Base-by-base conservation (phyloP, 2,329 filamentous ascomycete genomes). In the Ascochyta rabiei region DNA sequence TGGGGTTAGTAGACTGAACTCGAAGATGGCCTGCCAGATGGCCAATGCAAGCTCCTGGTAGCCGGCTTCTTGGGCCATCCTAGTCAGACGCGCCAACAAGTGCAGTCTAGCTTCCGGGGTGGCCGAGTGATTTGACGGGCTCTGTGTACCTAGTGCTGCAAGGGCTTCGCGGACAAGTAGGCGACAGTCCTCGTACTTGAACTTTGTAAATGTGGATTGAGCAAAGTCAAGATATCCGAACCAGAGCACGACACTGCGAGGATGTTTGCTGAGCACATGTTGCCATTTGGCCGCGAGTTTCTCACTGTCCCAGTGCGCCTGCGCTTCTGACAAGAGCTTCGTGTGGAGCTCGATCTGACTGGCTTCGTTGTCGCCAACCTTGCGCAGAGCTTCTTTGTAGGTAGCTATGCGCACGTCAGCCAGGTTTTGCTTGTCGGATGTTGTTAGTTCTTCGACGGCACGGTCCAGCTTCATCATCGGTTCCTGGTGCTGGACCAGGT, bases 21-120 rank as follows among this genome's bases (percentile, higher is more conserved):
- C 93, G 0, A 97, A 75, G 1, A 89, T 66, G 6, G 86, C 89
- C 75, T 98, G 93, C 92, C 93, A 97, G 5, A 89, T 81, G 9
- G 88, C 91, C 3, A 90, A 79, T 1, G 91, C 88, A 26, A 90
- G 79, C 70, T 97, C 93, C 39, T 81, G 79, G 68, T 89, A 96
- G 0, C 93, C 93, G 40, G 89, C 81, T 68, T 96, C 88, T 39
- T 86, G 81, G 26, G 93, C 80, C 67, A 95, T 89, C 2, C 85
- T 75, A 0, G 90, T 93, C n/a, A 88, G 71, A 35, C 91, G 84
- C 1, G 96, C 77, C 16, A 96, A 83, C 1, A 96, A 75, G 68
- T 96, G 91, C 2, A 91, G 75, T 76, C 24, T 72, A 24, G 37
- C 54, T 43, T 48, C 65, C 52, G 53, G 23, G 5, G 34, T 35